A percentile compares a stretch with the other conserved stretches of the same genome.
These are phyloP conservation scores for Neurospora sublineolata DNA, from an alignment of 495 filamentous ascomycete genomes.

Conservation along the genomic window DNA sequence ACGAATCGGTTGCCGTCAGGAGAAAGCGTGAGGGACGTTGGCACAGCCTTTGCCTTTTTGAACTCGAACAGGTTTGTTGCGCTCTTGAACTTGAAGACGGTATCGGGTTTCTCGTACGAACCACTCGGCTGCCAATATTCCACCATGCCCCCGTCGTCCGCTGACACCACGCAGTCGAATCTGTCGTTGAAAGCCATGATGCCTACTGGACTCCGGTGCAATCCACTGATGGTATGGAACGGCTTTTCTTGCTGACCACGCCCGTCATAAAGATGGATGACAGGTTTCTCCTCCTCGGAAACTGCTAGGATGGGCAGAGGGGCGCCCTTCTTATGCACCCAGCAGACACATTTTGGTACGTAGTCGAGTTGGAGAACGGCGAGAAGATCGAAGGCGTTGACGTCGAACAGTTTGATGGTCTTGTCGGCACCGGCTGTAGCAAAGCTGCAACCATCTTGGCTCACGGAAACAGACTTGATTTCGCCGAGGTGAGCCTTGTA, in stretches of 20 bases:
- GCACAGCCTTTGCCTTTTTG: slow-evolving; percentile 83
- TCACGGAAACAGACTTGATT: slow-evolving; percentile 69
- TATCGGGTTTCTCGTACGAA: slow-evolving; percentile 80
- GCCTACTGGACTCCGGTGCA: slow-evolving; percentile 70
- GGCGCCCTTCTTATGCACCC: slow-evolving; percentile 81
- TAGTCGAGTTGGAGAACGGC: slow-evolving; percentile 67
- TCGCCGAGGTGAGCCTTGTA: slow-evolving; percentile 84
- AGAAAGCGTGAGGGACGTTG: slow-evolving; percentile 75
- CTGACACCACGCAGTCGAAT: slow-evolving; percentile 82
- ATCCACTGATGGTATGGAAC: slow-evolving; percentile 56
- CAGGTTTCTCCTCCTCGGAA: slow-evolving; percentile 63
- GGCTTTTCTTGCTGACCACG: slow-evolving; percentile 66
- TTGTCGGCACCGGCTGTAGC: slow-evolving; percentile 79
- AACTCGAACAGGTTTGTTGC: slow-evolving; percentile 92
- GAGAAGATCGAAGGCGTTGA: slow-evolving; percentile 85
- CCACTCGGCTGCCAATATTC: slow-evolving; percentile 87
- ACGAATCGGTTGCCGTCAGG: slow-evolving; percentile 76
- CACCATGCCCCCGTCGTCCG: slow-evolving; percentile 84
- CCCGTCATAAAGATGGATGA: slow-evolving; percentile 78
- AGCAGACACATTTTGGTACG: slow-evolving; percentile 71
- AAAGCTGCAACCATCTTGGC: slow-evolving; percentile 85
- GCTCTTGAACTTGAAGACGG: slow-evolving; percentile 85
- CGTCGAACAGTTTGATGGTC: slow-evolving; percentile 91
- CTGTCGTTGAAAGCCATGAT: slow-evolving; percentile 81
- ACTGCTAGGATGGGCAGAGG: slow-evolving; percentile 79